phyloP scores from a whole-genome alignment of 2,329 filamentous ascomycete genomes.

The Apiospora phragmitis region DNA sequence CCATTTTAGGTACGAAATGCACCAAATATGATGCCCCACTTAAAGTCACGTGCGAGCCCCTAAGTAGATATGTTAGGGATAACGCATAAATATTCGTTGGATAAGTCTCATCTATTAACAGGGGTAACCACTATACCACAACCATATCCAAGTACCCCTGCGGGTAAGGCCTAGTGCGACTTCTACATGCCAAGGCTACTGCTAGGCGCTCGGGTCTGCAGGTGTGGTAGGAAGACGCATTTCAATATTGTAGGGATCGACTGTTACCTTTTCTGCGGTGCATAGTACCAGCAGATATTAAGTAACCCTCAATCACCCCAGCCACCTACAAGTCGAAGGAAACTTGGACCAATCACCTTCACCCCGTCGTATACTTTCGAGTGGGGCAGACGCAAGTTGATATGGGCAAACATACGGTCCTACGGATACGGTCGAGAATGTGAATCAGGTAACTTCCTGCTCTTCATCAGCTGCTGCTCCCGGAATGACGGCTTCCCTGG shows the following conservation, averaged over 20 bases:
- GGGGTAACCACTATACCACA: no score
- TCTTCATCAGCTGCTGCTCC: not conserved
- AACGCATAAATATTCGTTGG: no score
- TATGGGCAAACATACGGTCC: not conserved
- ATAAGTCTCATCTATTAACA: no score
- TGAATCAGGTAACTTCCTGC: not conserved
- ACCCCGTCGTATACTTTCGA: not conserved
- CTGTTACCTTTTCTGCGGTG: not conserved
- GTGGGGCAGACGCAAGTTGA: not conserved
- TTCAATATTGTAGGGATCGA: not conserved
- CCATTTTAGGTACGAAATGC: no score
- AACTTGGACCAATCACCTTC: not conserved
- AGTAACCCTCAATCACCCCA: not conserved
- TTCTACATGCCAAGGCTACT: not conserved
- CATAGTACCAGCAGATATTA: not conserved
- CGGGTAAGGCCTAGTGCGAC: not conserved
- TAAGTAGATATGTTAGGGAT: no score
- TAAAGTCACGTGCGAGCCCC: no score
- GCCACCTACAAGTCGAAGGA: not conserved
- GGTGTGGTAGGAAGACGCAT: not conserved
- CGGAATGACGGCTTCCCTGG: not conserved
- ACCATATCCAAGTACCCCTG: not conserved
- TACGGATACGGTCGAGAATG: constrained; percentile 3
- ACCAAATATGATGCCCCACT: no score
- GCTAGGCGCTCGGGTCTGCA: not conserved